Evolutionary conservation across 2,329 filamentous ascomycete genomes (phyloP).

Genomic region (Aspergillus fijiensis): DNA sequence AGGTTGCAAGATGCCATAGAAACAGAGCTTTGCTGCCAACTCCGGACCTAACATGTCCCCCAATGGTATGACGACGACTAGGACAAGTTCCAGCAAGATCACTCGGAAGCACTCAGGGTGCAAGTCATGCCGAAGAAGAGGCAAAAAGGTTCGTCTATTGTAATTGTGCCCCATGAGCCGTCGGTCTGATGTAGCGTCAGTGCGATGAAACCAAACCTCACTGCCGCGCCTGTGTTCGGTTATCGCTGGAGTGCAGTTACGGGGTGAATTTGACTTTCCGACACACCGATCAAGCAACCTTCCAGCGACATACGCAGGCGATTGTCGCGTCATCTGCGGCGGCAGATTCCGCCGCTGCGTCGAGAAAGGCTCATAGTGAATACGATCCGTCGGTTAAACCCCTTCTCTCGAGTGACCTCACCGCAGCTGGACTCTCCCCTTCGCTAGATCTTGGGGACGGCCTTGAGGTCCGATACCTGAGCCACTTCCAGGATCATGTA

Average conservation of each 20-base stretch:
- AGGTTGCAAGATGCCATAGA: too few species aligned
- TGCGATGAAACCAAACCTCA: slow-evolving; percentile 18
- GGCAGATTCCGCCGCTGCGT: neutral
- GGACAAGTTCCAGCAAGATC: neutral
- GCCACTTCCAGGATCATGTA: slow-evolving; percentile 12
- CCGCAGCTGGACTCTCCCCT: neutral
- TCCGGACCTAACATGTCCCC: neutral
- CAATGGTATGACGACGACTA: neutral
- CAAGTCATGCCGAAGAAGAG: slow-evolving; percentile 14
- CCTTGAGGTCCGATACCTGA: slow-evolving; percentile 8
- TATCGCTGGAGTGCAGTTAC: slow-evolving; percentile 18
- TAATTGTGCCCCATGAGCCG: neutral
- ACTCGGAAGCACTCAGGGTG: slow-evolving; percentile 14
- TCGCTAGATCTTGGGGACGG: neutral
- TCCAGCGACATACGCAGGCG: neutral
- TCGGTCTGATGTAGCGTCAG: neutral
- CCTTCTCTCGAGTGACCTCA: neutral
- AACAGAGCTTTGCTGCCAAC: too few species aligned
- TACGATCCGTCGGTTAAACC: neutral
- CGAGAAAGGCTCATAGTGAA: neutral
- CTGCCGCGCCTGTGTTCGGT: slow-evolving; percentile 14
- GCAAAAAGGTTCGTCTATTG: slow-evolving; percentile 12
- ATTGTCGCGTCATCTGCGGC: neutral
- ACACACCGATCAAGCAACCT: neutral
- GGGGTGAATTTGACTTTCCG: slow-evolving; percentile 14